A percentile compares a stretch with the other conserved stretches of the same genome.
These are phyloP conservation scores for Chlorella sp. DNA, from an alignment of 139 green algal species.

Conservation along the genomic window DNA sequence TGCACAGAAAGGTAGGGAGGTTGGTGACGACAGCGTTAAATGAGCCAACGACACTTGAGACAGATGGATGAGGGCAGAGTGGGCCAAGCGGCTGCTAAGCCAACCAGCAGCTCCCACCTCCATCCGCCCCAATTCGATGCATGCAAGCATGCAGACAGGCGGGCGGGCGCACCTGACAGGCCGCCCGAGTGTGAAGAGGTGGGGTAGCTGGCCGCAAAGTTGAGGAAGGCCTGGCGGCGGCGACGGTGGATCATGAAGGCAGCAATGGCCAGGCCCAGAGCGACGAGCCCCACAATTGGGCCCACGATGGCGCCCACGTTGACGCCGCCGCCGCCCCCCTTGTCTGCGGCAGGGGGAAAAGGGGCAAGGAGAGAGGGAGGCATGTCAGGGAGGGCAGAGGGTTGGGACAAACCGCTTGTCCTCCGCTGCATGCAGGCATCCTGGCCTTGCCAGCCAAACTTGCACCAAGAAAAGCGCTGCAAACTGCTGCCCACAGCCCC, in stretches of 20 bases:
- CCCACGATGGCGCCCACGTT: conserved; percentile 42
- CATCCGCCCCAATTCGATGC: background rate
- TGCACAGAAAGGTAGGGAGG: too few relatives aligned
- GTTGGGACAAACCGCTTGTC: background rate
- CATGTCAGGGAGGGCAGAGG: background rate
- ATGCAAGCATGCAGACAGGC: background rate
- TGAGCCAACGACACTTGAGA: too few relatives aligned
- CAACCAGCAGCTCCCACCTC: too few relatives aligned
- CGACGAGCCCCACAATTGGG: conserved; percentile 21
- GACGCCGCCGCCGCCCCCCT: background rate
- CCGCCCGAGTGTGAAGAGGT: background rate
- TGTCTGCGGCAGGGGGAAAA: background rate
- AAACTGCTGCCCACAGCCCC: too few relatives aligned
- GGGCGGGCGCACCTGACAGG: background rate
- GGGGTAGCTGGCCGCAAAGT: background rate
- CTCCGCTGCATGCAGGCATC: background rate
- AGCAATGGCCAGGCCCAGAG: conserved; percentile 6
- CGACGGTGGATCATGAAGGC: conserved; percentile 12
- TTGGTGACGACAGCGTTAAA: too few relatives aligned
- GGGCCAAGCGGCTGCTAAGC: too few relatives aligned
- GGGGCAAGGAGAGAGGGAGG: background rate
- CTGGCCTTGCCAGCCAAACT: too few relatives aligned
- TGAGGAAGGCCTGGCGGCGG: conserved; percentile 1
- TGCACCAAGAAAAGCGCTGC: too few relatives aligned
- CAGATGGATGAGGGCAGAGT: too few relatives aligned